Conservation (phyloP, 1,284 basidiomycete genomes). For the Sphagnurus paluster region DNA sequence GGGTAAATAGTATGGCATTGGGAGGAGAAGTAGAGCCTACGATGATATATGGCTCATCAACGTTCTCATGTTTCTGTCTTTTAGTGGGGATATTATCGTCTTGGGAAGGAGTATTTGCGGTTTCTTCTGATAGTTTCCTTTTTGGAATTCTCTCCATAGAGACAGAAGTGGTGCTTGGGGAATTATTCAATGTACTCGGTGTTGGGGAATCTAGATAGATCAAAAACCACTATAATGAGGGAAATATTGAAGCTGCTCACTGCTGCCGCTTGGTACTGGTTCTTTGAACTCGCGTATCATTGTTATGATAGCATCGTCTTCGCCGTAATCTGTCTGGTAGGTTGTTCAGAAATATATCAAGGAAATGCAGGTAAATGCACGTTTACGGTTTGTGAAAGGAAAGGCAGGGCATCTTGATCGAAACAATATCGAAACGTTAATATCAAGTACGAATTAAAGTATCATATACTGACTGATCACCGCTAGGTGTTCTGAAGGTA, state of each 20-base stretch:
- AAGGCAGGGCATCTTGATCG: conserved; percentile 5
- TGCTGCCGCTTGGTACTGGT: too few species aligned
- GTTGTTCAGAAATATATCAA: neutral
- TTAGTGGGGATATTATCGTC: conserved; percentile 6
- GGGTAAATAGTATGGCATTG: neutral
- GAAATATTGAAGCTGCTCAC: too few species aligned
- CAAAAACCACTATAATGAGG: too few species aligned
- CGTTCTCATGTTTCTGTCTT: conserved; percentile 5
- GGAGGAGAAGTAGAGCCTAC: conserved; percentile 6
- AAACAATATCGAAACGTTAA: neutral
- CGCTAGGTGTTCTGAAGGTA: too few species aligned
- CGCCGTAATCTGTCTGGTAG: conserved; percentile 16
- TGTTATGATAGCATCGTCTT: conserved; percentile 11
- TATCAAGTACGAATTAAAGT: neutral
- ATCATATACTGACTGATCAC: too few species aligned
- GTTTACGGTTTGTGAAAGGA: conserved; percentile 7
- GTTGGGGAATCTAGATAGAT: conserved; percentile 5
- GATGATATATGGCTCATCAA: conserved; percentile 13
- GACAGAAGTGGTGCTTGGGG: conserved; percentile 1
- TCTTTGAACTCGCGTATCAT: conserved; percentile 1
- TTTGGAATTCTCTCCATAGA: conserved; percentile 9
- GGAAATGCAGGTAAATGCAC: neutral
- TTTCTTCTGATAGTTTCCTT: conserved; percentile 1
- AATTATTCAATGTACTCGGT: conserved; percentile 5
- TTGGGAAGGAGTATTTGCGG: neutral